phyloP scores from a whole-genome alignment of 2,329 filamentous ascomycete genomes.

The Colletotrichum sp. region DNA sequence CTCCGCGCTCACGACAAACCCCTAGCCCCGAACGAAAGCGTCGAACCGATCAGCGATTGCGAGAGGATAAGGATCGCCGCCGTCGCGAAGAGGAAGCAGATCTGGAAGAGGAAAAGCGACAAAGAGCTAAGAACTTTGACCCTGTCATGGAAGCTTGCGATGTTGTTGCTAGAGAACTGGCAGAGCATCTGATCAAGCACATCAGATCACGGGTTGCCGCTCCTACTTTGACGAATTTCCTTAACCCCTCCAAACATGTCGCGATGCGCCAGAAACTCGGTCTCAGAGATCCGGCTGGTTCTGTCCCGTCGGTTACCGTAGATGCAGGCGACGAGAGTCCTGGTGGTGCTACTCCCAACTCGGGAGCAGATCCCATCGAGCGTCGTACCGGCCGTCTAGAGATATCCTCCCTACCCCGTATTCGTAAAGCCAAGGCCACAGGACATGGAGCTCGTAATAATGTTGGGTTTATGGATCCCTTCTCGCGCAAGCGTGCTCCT shows the following conservation, averaged over 20 bases:
- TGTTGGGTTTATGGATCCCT: slow-evolving; percentile 69
- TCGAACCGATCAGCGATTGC: slow-evolving; percentile 54
- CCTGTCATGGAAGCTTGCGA: slow-evolving; percentile 86
- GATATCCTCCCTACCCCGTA: slow-evolving; percentile 73
- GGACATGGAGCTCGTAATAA: slow-evolving; percentile 57
- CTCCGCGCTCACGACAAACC: slow-evolving; percentile 34
- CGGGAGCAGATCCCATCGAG: slow-evolving; percentile 66
- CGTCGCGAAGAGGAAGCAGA: slow-evolving; percentile 80
- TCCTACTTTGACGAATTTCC: slow-evolving; percentile 78
- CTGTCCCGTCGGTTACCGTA: slow-evolving; percentile 52
- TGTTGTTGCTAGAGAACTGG: slow-evolving; percentile 79
- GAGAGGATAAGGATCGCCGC: slow-evolving; percentile 69
- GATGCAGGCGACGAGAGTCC: slow-evolving; percentile 68
- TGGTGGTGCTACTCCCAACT: slow-evolving; percentile 69
- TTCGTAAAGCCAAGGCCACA: slow-evolving; percentile 70
- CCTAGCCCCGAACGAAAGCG: slow-evolving; percentile 38
- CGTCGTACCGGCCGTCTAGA: slow-evolving; percentile 62
- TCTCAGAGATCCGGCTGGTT: slow-evolving; percentile 33
- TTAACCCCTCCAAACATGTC: slow-evolving; percentile 81
- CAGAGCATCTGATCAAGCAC: slow-evolving; percentile 85
- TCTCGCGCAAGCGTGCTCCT: slow-evolving; percentile 67
- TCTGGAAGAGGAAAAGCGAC: slow-evolving; percentile 86
- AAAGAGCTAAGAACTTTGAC: slow-evolving; percentile 86
- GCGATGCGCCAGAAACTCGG: slow-evolving; percentile 82
- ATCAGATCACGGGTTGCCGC: slow-evolving; percentile 87